A percentile compares a stretch with the other conserved stretches of the same genome.
Evolutionary conservation across 1,139 yeast genomes (phyloP).

Genomic region (Geotrichum aggregatum): DNA sequence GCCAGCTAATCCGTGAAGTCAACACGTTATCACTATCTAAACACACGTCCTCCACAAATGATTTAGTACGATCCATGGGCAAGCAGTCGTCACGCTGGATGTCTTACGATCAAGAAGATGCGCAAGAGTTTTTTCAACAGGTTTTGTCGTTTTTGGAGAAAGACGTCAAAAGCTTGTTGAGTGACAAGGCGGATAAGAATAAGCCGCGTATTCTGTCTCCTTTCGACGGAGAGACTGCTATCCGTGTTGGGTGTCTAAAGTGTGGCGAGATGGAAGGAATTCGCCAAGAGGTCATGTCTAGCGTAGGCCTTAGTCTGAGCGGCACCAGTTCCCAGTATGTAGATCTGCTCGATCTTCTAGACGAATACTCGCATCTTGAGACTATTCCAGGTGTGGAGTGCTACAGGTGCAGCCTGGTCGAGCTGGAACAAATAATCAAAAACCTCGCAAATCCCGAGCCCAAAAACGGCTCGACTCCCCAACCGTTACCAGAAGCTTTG

Average conservation of each 20-base stretch:
- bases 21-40: constrained; percentile 35
- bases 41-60: constrained; percentile 58
- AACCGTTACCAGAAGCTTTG: constrained; percentile 17
- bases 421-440: constrained; percentile 39
- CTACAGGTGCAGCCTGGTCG: constrained; percentile 77
- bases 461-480: constrained; percentile 9
- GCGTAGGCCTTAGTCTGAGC: constrained; percentile 65
- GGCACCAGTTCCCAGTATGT: constrained; percentile 30
- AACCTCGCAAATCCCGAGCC: neutral
- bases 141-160: constrained; percentile 68
- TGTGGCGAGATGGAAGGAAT: constrained; percentile 95
- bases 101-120: constrained; percentile 90
- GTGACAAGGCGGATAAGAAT: constrained; percentile 6
- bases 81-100: constrained; percentile 74
- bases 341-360: constrained; percentile 56
- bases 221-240: constrained; percentile 82
- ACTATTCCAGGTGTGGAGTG: constrained; percentile 90
- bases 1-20: constrained; percentile 35
- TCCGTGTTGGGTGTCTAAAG: constrained; percentile 78
- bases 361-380: constrained; percentile 75
- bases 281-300: constrained; percentile 74
- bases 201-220: constrained; percentile 58
- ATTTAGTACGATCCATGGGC: constrained; percentile 64
- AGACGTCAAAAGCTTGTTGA: constrained; percentile 40
- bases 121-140: constrained; percentile 87